Evolutionary conservation across 2,329 filamentous ascomycete genomes (phyloP).

Genomic region (Gremmenia infestans): DNA sequence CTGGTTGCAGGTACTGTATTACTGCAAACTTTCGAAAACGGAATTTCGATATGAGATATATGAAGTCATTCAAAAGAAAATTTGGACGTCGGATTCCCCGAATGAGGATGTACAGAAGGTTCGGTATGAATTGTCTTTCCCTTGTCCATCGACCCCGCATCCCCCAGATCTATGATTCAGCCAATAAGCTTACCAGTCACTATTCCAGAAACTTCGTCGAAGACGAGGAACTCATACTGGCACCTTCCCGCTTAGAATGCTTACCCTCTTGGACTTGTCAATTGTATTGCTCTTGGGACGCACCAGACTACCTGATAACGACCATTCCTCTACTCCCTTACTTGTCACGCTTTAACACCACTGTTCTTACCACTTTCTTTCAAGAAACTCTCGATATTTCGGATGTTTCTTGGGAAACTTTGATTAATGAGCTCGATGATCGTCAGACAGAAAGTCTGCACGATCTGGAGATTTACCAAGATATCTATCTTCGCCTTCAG

Average conservation of each 20-base stretch:
- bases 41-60: constrained; percentile 10
- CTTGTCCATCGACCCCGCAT: not conserved
- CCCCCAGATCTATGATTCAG: not conserved
- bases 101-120: not conserved
- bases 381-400: constrained; percentile 2
- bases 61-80: constrained; percentile 9
- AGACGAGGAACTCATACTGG: constrained; percentile 2
- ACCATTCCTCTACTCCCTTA: constrained; percentile 3
- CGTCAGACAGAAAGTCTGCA: not conserved
- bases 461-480: constrained; percentile 1
- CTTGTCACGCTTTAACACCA: constrained; percentile 3
- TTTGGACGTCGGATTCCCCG: not conserved
- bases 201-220: not conserved
- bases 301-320: constrained; percentile 5
- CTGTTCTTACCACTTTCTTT: constrained; percentile 7
- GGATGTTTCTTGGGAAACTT: constrained; percentile 4
- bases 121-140: constrained; percentile 1
- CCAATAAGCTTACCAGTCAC: constrained; percentile 3
- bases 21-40: constrained; percentile 2
- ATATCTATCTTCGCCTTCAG: constrained; percentile 7
- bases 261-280: constrained; percentile 5
- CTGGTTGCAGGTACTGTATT: constrained; percentile 8
- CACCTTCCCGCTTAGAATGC: not conserved
- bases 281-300: constrained; percentile 8
- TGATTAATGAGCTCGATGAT: constrained; percentile 4